Percentiles rank a stretch among this genome's conserved stretches.
Conservation (phyloP, 305 asterid species). For the Fraxinus paxiana region DNA sequence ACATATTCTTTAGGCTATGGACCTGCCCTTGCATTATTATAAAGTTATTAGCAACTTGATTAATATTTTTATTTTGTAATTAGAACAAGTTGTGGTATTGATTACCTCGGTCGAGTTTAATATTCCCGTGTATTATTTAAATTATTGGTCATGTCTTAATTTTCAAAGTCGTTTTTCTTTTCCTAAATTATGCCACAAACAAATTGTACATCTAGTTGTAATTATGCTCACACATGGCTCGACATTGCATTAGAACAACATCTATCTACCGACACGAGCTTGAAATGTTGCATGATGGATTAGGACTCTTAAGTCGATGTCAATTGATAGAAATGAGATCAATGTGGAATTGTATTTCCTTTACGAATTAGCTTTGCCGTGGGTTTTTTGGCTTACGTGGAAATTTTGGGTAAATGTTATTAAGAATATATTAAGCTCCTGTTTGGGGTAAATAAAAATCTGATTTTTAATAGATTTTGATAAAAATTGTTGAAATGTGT, state of each 20-base stretch:
- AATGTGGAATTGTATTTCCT: not conserved
- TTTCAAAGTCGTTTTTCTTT: not conserved
- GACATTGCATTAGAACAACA: not conserved
- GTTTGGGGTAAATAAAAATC: no score
- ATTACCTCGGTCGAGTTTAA: not conserved
- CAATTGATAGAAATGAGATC: not conserved
- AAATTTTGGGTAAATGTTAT: no score
- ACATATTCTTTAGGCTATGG: not conserved
- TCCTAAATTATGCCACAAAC: not conserved
- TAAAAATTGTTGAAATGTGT: no score
- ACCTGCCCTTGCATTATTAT: not conserved
- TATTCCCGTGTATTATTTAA: not conserved
- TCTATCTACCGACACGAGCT: not conserved
- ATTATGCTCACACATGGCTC: not conserved
- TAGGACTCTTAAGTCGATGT: not conserved
- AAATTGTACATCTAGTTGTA: not conserved
- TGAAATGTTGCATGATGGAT: not conserved
- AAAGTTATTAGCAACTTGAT: not conserved
- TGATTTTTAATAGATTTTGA: no score
- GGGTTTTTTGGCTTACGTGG: not conserved
- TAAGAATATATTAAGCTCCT: not conserved
- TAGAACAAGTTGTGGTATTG: not conserved
- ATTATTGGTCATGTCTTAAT: not conserved
- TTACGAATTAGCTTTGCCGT: not conserved
- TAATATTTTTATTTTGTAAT: not conserved